Percentiles rank a stretch among this genome's conserved stretches.
Evolutionary conservation across 2,329 filamentous ascomycete genomes (phyloP).

Genomic region (Talaromyces piceae): DNA sequence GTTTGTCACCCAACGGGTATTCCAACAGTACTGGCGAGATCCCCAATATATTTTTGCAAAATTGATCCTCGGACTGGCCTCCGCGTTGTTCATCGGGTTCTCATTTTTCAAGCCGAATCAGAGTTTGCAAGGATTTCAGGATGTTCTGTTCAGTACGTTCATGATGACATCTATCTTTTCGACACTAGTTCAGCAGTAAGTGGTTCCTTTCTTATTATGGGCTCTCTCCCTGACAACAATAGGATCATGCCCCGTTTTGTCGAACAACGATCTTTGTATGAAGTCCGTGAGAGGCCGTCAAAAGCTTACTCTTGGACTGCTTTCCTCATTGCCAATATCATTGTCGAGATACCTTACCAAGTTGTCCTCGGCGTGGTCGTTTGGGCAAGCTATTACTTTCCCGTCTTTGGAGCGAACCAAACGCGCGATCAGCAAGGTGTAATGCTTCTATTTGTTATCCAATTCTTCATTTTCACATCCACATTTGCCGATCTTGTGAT

Average conservation of each 20-base stretch:
- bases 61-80: slow-evolving; percentile 51
- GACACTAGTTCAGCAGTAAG: slow-evolving; percentile 38
- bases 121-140: slow-evolving; percentile 72
- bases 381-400: slow-evolving; percentile 53
- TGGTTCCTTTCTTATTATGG: not conserved
- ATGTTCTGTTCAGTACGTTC: slow-evolving; percentile 87
- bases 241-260: slow-evolving; percentile 52
- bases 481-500: slow-evolving; percentile 70
- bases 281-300: slow-evolving; percentile 54
- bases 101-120: slow-evolving; percentile 70
- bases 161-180: slow-evolving; percentile 77
- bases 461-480: slow-evolving; percentile 62
- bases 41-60: slow-evolving; percentile 87
- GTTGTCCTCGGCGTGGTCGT: slow-evolving; percentile 45
- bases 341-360: slow-evolving; percentile 64
- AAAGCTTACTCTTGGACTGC: slow-evolving; percentile 69
- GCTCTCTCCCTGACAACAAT: not conserved
- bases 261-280: slow-evolving; percentile 52
- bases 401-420: slow-evolving; percentile 24
- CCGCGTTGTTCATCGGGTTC: slow-evolving; percentile 63
- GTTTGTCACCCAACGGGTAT: slow-evolving; percentile 67
- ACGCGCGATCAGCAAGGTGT: slow-evolving; percentile 41
- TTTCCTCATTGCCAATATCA: slow-evolving; percentile 63
- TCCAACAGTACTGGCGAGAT: slow-evolving; percentile 88
- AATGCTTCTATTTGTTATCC: slow-evolving; percentile 59